phyloP scores from a whole-genome alignment of 176 grass and related monocot genomes.

The Chloris gayana region DNA sequence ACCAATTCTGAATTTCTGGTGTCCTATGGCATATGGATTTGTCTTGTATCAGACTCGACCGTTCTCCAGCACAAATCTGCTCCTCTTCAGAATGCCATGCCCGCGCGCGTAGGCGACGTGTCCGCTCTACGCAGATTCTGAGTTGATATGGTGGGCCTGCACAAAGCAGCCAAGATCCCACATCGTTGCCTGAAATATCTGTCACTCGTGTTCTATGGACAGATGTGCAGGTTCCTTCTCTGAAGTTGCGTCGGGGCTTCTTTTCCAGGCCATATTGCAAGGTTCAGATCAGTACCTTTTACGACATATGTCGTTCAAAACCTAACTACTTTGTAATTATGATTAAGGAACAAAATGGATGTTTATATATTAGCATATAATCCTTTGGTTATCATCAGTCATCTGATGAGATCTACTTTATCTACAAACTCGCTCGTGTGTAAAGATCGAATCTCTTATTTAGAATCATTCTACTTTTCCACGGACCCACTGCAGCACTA shows the following conservation, averaged over 20 bases:
- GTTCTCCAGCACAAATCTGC: not conserved
- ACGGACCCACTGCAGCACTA: not conserved
- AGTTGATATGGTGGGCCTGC: not conserved
- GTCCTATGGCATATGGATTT: not conserved
- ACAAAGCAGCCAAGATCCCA: not conserved
- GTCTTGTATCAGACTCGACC: not conserved
- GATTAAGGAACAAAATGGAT: not conserved
- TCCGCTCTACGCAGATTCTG: not conserved
- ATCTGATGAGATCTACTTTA: not conserved
- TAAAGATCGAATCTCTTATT: not conserved
- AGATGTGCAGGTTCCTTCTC: not conserved
- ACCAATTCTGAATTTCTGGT: not conserved
- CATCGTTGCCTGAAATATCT: not conserved
- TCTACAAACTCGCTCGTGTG: not conserved
- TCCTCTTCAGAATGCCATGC: not conserved
- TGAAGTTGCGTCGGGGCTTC: not conserved
- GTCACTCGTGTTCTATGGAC: not conserved
- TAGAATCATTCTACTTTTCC: not conserved
- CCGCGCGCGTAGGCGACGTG: not conserved
- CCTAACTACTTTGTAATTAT: not conserved
- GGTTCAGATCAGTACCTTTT: not conserved
- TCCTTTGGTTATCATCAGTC: not conserved
- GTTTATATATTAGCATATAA: not conserved
- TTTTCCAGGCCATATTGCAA: not conserved
- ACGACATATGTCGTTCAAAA: not conserved